phyloP scores from a whole-genome alignment of 2,329 filamentous ascomycete genomes.

The Myriosclerotinia scirpicola region DNA sequence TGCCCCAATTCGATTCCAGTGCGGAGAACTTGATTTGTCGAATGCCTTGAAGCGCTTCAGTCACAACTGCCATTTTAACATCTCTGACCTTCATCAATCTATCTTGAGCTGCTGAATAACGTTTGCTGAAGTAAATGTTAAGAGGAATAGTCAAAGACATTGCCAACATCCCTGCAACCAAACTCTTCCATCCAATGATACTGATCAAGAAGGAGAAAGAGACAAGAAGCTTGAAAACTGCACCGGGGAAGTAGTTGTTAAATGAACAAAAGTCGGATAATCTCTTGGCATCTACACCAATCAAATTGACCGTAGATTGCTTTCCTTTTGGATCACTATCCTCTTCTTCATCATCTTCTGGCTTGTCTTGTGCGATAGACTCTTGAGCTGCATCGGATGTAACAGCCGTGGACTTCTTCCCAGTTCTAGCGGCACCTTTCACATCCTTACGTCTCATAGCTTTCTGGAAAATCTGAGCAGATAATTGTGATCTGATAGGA shows the following conservation, averaged over 20 bases:
- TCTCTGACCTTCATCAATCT: conserved; percentile 74
- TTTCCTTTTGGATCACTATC: conserved; percentile 57
- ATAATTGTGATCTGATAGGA: conserved; percentile 68
- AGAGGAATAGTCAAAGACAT: conserved; percentile 65
- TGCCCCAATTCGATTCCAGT: conserved; percentile 72
- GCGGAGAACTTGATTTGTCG: conserved; percentile 85
- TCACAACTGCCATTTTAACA: conserved; percentile 71
- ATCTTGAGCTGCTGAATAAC: conserved; percentile 64
- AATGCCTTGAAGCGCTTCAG: conserved; percentile 75
- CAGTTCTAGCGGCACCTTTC: conserved; percentile 57
- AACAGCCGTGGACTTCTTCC: conserved; percentile 41
- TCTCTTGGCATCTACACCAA: conserved; percentile 72
- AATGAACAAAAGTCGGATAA: conserved; percentile 67
- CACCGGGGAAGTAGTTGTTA: conserved; percentile 64
- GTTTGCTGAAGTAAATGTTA: conserved; percentile 66
- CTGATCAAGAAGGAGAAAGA: conserved; percentile 66
- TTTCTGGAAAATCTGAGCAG: conserved; percentile 74
- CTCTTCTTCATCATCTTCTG: conserved; percentile 43
- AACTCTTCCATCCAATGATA: conserved; percentile 70
- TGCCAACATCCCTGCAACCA: conserved; percentile 63
- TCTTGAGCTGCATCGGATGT: conserved; percentile 33
- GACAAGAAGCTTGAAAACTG: conserved; percentile 61
- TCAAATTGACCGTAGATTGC: conserved; percentile 74
- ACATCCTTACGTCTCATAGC: conserved; percentile 75
- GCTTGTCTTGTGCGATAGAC: conserved; percentile 33